Evolutionary conservation across 2,329 filamentous ascomycete genomes (phyloP).

Genomic region (Talaromyces sp.): DNA sequence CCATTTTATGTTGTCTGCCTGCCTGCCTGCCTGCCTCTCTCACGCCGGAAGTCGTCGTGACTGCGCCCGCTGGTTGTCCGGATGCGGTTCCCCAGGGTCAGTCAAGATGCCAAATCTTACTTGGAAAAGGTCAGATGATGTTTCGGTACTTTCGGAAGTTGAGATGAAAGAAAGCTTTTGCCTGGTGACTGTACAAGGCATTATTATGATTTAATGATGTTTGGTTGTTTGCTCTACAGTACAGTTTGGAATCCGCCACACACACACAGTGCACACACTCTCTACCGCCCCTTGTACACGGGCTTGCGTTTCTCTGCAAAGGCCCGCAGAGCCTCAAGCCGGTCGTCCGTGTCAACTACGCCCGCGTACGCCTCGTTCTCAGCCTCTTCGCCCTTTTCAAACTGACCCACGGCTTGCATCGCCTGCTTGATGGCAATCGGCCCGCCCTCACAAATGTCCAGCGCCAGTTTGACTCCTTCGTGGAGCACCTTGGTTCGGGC

Average conservation of each 20-base stretch:
- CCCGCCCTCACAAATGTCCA: conserved; percentile 82
- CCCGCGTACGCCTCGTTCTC: conserved; percentile 83
- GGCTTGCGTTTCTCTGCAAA: conserved; percentile 74
- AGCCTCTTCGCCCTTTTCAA: conserved; percentile 59
- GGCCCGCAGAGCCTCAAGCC: conserved; percentile 78
- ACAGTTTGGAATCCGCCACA: background rate
- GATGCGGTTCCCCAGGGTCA: background rate
- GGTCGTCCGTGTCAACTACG: conserved; percentile 77
- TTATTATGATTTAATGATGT: background rate
- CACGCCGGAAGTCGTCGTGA: background rate
- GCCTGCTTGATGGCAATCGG: conserved; percentile 77
- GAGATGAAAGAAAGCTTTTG: background rate
- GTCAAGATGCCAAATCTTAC: too few relatives aligned
- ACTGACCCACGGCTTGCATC: conserved; percentile 69
- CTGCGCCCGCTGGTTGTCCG: background rate
- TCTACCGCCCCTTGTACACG: conserved; percentile 51
- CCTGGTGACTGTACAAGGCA: background rate
- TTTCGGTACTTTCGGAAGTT: background rate
- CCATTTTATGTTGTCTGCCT: background rate
- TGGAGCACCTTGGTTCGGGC: conserved; percentile 65
- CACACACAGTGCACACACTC: background rate
- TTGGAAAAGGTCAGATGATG: background rate
- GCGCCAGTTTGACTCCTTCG: conserved; percentile 71
- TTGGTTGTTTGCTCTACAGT: background rate
- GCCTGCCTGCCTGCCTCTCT: background rate